Percentiles rank a stretch among this genome's conserved stretches.
phyloP scores from a whole-genome alignment of 1,139 yeast species.

The Yueomyces sp. region DNA sequence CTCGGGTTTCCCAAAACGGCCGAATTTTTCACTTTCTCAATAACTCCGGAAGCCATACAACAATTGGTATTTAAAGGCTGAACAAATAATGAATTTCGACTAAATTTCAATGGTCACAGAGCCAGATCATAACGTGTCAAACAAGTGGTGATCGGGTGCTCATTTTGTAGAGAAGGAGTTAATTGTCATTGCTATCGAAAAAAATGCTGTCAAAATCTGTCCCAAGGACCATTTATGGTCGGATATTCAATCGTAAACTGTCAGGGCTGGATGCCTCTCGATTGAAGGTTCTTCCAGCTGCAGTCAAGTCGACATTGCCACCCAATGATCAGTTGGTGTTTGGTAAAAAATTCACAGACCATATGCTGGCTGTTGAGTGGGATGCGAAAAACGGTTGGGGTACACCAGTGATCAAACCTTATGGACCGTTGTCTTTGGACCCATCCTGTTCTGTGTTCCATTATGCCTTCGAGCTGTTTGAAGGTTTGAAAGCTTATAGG shows the following conservation, averaged over 20 bases:
- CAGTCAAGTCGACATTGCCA: constrained; percentile 48
- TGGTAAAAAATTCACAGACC: constrained; percentile 82
- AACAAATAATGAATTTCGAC: no score
- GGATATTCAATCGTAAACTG: neutral
- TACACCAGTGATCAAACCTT: constrained; percentile 74
- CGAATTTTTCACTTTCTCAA: no score
- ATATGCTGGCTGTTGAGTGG: constrained; percentile 87
- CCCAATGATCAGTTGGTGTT: constrained; percentile 71
- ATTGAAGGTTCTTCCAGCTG: constrained; percentile 43
- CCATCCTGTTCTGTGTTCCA: constrained; percentile 88
- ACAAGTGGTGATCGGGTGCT: no score
- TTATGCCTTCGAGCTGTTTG: constrained; percentile 89
- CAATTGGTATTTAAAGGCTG: no score
- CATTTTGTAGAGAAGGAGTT: no score
- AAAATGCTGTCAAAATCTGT: no score
- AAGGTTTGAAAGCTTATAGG: constrained; percentile 91
- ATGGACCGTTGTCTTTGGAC: constrained; percentile 60
- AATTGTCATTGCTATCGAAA: no score
- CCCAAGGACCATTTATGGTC: no score
- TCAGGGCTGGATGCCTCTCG: constrained; percentile 54
- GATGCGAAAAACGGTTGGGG: constrained; percentile 69
- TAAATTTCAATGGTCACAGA: no score
- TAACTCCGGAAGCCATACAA: no score
- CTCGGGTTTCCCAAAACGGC: no score
- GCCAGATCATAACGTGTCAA: no score